Conservation (phyloP, 306 rosid species). For the Quercus bicolor region DNA sequence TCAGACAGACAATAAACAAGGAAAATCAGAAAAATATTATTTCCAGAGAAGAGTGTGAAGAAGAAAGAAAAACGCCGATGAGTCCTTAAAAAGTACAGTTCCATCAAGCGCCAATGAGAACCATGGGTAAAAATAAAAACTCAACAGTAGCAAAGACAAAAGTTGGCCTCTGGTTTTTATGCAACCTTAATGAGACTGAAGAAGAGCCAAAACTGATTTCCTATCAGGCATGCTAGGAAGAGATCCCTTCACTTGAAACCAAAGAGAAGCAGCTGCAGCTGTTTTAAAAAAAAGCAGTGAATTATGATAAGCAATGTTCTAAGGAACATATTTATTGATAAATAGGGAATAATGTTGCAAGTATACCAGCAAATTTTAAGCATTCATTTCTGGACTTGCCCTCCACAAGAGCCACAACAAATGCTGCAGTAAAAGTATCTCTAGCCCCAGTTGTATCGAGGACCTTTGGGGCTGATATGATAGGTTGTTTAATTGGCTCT, state of each 20-base stretch:
- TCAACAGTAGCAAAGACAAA: neutral
- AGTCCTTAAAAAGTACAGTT: neutral
- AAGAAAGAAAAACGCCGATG: neutral
- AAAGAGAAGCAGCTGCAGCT: conserved; percentile 97
- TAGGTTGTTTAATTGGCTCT: conserved; percentile 66
- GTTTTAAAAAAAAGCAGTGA: conserved; percentile 1
- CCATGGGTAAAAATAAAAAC: neutral
- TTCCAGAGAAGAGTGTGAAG: neutral
- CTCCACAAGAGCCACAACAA: conserved; percentile 80
- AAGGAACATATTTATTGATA: neutral
- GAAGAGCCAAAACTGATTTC: conserved; percentile 64
- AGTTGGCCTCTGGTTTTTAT: neutral
- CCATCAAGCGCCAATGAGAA: neutral
- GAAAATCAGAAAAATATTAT: neutral
- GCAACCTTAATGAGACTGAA: conserved; percentile 42
- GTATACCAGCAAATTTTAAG: conserved; percentile 72
- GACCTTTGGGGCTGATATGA: conserved; percentile 58
- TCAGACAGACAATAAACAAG: neutral
- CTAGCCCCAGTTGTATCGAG: conserved; percentile 90
- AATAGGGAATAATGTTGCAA: neutral
- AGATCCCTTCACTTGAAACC: conserved; percentile 96
- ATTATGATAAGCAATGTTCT: conserved; percentile 1
- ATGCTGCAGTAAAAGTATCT: conserved; percentile 89
- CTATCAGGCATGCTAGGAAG: conserved; percentile 95
- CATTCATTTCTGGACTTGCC: conserved; percentile 68